Evolutionary conservation across 805 yeast genomes (phyloP).

Genomic region (Wickerhamiella galacta): DNA sequence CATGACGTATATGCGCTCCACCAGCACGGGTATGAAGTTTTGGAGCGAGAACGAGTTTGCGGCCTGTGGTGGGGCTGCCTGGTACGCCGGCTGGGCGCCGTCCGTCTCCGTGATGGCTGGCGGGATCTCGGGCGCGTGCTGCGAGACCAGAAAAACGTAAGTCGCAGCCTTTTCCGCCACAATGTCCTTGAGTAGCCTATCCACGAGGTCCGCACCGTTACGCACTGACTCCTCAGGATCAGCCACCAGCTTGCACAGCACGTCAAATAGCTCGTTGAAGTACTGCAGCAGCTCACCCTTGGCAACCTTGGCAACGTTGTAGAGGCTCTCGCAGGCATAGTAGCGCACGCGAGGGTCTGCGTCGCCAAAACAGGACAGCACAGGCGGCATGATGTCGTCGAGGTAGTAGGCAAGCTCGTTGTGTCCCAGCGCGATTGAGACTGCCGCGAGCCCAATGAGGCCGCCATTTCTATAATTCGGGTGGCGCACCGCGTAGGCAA

Average conservation of each 20-base stretch:
- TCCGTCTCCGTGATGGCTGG: slow-evolving; percentile 43
- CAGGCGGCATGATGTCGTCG: slow-evolving; percentile 80
- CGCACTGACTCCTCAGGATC: slow-evolving; percentile 84
- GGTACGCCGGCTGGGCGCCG: slow-evolving; percentile 18
- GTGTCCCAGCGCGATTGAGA: slow-evolving; percentile 77
- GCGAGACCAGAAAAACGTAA: slow-evolving; percentile 52
- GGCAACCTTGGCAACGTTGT: slow-evolving; percentile 91
- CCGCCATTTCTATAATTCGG: slow-evolving; percentile 91
- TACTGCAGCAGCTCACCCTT: slow-evolving; percentile 83
- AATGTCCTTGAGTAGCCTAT: slow-evolving; percentile 79
- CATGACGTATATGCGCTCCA: slow-evolving; percentile 79
- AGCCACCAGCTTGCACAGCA: slow-evolving; percentile 73
- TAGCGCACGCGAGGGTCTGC: slow-evolving; percentile 95
- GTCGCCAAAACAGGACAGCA: slow-evolving; percentile 87
- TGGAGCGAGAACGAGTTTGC: slow-evolving; percentile 64
- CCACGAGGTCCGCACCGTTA: slow-evolving; percentile 88
- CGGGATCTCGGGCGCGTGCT: slow-evolving; percentile 32
- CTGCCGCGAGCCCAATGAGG: slow-evolving; percentile 86
- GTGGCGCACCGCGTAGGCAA: slow-evolving; percentile 68
- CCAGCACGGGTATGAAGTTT: slow-evolving; percentile 76
- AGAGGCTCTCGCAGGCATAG: slow-evolving; percentile 89
- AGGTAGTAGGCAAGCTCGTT: slow-evolving; percentile 69
- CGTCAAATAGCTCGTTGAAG: slow-evolving; percentile 91
- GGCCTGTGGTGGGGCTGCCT: slow-evolving; percentile 24
- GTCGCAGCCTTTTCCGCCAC: slow-evolving; percentile 88